A percentile compares a stretch with the other conserved stretches of the same genome.
These are phyloP conservation scores for Acanthamoeba healyi DNA, from an alignment of 208 protist species.

Conservation along the genomic window DNA sequence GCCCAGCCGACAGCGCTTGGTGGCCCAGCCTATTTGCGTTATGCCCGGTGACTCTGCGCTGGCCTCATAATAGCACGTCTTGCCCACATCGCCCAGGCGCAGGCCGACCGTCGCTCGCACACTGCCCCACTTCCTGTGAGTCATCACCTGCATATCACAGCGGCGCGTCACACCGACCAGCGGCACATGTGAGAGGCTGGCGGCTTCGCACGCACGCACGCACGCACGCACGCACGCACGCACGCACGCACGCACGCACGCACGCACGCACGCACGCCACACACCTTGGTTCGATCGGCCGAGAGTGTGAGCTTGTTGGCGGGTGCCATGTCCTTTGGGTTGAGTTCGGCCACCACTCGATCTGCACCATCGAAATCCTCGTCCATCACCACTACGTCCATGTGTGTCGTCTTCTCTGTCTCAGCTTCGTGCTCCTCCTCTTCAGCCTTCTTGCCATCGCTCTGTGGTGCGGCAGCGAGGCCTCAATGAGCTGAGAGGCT, in stretches of 20 bases:
- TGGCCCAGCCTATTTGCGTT: not conserved
- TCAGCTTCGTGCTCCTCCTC: not conserved
- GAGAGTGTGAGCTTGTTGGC: not conserved
- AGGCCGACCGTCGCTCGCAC: not conserved
- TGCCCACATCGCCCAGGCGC: slow-evolving; percentile 2
- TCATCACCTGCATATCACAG: not conserved
- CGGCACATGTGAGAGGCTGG: too few relatives aligned
- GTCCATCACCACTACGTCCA: too few relatives aligned
- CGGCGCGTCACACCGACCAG: too few relatives aligned
- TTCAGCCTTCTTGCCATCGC: too few relatives aligned
- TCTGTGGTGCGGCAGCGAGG: too few relatives aligned
- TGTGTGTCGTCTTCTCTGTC: too few relatives aligned
- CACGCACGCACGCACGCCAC: not conserved
- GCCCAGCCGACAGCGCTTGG: not conserved
- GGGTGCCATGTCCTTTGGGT: not conserved
- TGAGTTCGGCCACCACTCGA: not conserved
- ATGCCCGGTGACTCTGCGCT: not conserved
- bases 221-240: too few relatives aligned
- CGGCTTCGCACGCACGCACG: too few relatives aligned
- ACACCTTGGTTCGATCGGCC: not conserved
- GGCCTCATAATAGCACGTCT: slow-evolving; percentile 1
- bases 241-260: too few relatives aligned
- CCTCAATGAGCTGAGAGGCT: too few relatives aligned
- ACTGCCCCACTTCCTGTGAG: not conserved
- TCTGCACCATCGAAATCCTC: not conserved